These are phyloP conservation scores for Phoenix dactylifera DNA, from an alignment of 176 grass and related monocot species.

Conservation along the genomic window DNA sequence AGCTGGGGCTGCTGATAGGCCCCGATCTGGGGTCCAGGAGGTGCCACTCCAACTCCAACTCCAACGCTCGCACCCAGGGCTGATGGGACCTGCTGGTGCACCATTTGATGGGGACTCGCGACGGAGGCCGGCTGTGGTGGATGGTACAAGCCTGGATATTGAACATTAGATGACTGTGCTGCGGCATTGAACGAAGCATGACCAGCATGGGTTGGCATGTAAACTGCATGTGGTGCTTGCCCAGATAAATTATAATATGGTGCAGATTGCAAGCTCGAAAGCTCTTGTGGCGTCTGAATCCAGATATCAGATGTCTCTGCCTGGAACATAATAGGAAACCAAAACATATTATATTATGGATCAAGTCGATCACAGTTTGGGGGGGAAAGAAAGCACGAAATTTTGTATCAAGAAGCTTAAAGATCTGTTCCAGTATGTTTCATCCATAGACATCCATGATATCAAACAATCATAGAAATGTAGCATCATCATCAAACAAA, in stretches of 20 bases:
- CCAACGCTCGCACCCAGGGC: slow-evolving; percentile 51
- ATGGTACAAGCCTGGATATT: slow-evolving; percentile 65
- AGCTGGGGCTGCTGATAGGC: slow-evolving; percentile 59
- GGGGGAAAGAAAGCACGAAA: too few species aligned
- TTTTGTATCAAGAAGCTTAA: too few species aligned
- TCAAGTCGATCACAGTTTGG: too few species aligned
- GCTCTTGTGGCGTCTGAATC: slow-evolving; percentile 57
- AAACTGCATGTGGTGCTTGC: slow-evolving; percentile 55
- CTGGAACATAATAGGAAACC: slow-evolving; percentile 8
- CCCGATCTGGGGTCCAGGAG: slow-evolving; percentile 60
- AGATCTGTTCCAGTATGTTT: too few species aligned
- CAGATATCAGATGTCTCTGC: slow-evolving; percentile 69
- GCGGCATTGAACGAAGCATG: slow-evolving; percentile 67
- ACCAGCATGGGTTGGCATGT: slow-evolving; percentile 49
- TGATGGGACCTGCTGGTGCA: slow-evolving; percentile 58
- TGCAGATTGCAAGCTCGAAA: slow-evolving; percentile 43
- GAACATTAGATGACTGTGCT: slow-evolving; percentile 49
- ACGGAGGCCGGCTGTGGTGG: slow-evolving; percentile 54
- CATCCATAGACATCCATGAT: too few species aligned
- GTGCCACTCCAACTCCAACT: slow-evolving; percentile 50
- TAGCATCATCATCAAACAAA: too few species aligned
- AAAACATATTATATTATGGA: too few species aligned
- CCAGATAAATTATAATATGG: slow-evolving; percentile 59
- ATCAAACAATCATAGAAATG: too few species aligned
- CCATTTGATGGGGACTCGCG: slow-evolving; percentile 51